Base-by-base conservation (phyloP, 2,329 filamentous ascomycete genomes). In the Botrytis galanthina region DNA sequence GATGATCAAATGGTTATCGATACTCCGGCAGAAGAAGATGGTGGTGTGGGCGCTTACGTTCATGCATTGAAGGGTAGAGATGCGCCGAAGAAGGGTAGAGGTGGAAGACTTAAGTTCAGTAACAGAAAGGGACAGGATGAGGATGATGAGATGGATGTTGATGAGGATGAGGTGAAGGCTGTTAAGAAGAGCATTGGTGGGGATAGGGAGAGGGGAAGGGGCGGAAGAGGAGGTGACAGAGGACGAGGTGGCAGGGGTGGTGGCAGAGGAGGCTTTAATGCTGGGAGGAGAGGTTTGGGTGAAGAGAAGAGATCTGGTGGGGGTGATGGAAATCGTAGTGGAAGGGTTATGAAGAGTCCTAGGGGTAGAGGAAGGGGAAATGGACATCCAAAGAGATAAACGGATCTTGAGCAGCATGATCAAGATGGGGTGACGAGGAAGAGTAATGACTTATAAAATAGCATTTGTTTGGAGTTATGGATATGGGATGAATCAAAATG, bases 61-160 rank as follows among this genome's bases (percentile, higher is more conserved):
- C 89, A 89, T 22, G 91, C 91, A 32, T 86, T 93, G 76, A 89
- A 89, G 81, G 88, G 91, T 80, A 88, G 89, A 79, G 90, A 93
- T 78, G 88, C 87, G 1, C 89, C 88, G 29, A 87, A 87, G 79
- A 87, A 90, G 60, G 90, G 91, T 35, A 87, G 89, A 74, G 87
- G 90, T 70, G 91, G 91, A 63, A 89, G 89, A 81, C 84, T 93
- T 78, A 93, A 92, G 84, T 92, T 92, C 84, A 90, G 88, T 54
- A 93, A 92, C 82, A 88, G 86, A 80, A 85, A 84, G 72, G 86
- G 86, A 26, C 86, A 87, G 70, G 87, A 88, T 82, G 85, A 86
- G 42, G 87, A 85, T 54, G 86, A 87, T 73, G 86, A 86, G 71
- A 84, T 84, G 82, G 83, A 85, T 68, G 80, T 86, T 75, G 85